These are phyloP conservation scores for Pythium angustatum DNA, from an alignment of 352 stramenopile species.

Conservation along the genomic window DNA sequence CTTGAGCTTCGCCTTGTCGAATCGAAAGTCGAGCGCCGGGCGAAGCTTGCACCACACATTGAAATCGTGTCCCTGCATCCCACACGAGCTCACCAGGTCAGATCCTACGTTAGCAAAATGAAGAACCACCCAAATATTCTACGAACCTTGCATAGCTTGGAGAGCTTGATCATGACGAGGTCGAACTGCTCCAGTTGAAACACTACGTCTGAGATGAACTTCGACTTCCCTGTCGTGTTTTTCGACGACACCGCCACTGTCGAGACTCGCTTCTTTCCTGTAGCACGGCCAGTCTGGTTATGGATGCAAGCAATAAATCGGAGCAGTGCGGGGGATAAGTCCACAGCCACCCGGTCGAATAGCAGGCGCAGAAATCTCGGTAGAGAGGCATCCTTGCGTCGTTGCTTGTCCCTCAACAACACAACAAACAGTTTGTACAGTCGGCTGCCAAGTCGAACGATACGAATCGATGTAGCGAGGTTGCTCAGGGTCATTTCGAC, in stretches of 20 bases:
- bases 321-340: slow-evolving; percentile 47
- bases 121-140: neutral
- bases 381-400: slow-evolving; percentile 41
- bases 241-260: slow-evolving; percentile 11
- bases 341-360: slow-evolving; percentile 45
- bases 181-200: slow-evolving; percentile 76
- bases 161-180: slow-evolving; percentile 62
- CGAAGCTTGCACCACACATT: slow-evolving; percentile 51
- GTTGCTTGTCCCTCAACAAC: slow-evolving; percentile 44
- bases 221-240: slow-evolving; percentile 35
- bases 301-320: slow-evolving; percentile 58
- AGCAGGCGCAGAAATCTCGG: slow-evolving; percentile 45
- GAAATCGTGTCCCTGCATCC: slow-evolving; percentile 42
- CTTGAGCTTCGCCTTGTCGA: slow-evolving; percentile 44
- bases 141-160: slow-evolving; percentile 56
- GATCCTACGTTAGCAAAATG: neutral
- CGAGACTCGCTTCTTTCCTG: slow-evolving; percentile 11
- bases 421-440: slow-evolving; percentile 57
- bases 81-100: neutral
- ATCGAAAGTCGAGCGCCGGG: slow-evolving; percentile 51
- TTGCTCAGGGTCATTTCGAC: slow-evolving; percentile 52
- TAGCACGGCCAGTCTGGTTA: slow-evolving; percentile 37
- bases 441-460: slow-evolving; percentile 44
- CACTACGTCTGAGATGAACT: slow-evolving; percentile 65
- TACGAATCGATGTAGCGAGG: slow-evolving; percentile 33